Conservation (phyloP, 148 eudicot species). For the Chenopodium album region DNA sequence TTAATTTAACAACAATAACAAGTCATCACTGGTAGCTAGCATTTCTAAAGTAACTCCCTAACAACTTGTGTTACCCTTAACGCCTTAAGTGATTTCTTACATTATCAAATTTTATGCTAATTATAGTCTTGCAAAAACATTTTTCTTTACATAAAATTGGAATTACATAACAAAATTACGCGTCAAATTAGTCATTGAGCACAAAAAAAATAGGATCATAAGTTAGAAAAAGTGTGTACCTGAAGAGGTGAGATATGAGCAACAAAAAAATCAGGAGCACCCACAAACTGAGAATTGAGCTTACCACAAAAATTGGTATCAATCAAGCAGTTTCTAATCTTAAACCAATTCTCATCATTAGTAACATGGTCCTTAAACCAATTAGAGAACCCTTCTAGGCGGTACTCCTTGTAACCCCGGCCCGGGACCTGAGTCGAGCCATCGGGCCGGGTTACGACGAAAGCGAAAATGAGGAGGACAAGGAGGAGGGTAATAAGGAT, state of each 20-base stretch:
- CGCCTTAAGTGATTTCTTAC: too few relatives aligned
- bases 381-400: slow-evolving; percentile 59
- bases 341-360: slow-evolving; percentile 55
- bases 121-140: too few relatives aligned
- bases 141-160: too few relatives aligned
- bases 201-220: too few relatives aligned
- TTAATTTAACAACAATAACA: too few relatives aligned
- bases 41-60: too few relatives aligned
- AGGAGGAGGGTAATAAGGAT: slow-evolving; percentile 60
- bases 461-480: slow-evolving; percentile 64
- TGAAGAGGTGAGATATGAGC: slow-evolving; percentile 82
- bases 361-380: slow-evolving; percentile 74
- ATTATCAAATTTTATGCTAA: too few relatives aligned
- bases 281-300: slow-evolving; percentile 39
- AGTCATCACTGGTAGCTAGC: too few relatives aligned
- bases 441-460: slow-evolving; percentile 63
- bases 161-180: not conserved
- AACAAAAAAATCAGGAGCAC: slow-evolving; percentile 56
- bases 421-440: slow-evolving; percentile 58
- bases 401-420: slow-evolving; percentile 58
- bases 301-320: slow-evolving; percentile 54
- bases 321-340: slow-evolving; percentile 68
- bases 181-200: not conserved
- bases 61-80: too few relatives aligned
- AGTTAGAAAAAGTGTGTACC: slow-evolving; percentile 30